Evolutionary conservation across 345 rosid genomes (phyloP), one percentile per base, ranked within the genome.

Genomic region (Noccaea caerulescens): DNA sequence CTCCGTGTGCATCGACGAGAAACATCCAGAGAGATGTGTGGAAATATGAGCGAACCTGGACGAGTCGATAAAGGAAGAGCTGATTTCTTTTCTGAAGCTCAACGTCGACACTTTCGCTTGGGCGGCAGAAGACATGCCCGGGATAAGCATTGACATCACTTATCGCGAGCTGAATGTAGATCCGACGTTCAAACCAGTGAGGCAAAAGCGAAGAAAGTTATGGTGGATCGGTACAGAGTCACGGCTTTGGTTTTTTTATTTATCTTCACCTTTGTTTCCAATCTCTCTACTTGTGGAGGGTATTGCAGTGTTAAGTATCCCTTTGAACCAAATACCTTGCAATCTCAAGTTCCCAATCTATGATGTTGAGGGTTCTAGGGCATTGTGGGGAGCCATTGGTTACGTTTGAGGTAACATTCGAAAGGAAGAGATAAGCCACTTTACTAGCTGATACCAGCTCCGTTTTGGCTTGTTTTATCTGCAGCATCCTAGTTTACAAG

Each of bases 381-480:
- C 18, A 71, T 64, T 70, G 76, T 33, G 51, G 61, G 12, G 66
- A 66, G 44, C 77, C 72, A 49, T 62, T 71, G 34, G 70, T 37
- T 39, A 77, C 69, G 51, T 80, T 80, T 2, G 93, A 73, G 4
- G 89, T 69, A n/a, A 84, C 91, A 16, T 95, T 86, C 43, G 77
- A 14, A 37, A 95, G 87, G 68, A 92, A 92, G 39, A 92, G 91
- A 79, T 90, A 95, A 20, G 98, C 98, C 77, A 88, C 98, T 88
- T 88, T 95, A 87, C 99, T 92, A 23, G 99, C 97, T 37, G 96
- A 88, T 37, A 90, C 90, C 7, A 92, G 82, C 85, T 90, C 99
- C 45, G 96, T 88, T 83, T 87, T 92, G 71, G 99, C 98, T 85
- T 90, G 98, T 74, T 86, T 86, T 10, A 92, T 76, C 99, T 95